Base-by-base conservation (phyloP, 106 monocot genomes). In the Acorus calamus region DNA sequence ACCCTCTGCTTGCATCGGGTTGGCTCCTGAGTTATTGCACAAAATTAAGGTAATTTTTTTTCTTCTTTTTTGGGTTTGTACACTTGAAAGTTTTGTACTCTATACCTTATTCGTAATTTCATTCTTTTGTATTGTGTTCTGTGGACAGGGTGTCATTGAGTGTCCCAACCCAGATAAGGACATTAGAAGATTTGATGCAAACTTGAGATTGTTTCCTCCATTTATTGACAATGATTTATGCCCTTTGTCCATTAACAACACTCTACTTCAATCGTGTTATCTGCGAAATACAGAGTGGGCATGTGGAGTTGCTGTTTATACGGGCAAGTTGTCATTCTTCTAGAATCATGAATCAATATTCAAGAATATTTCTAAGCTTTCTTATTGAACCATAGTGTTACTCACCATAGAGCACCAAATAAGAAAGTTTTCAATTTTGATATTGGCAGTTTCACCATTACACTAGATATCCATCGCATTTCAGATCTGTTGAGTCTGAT, bases 291-390 rank as follows among this genome's bases (percentile, higher is more conserved):
- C 91, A 53, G 89, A 96, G 55, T 96, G 96, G 96, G 96, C 96
- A 63, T 96, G 96, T 77, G 96, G 96, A 73, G 90, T 96, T 59
- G 87, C 96, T 65, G 87, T 96, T 74, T 96, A 96, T 57, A 96
- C 96, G 79, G 96, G 96, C 79, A 60, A 64, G 55, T 59, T 12
- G 14, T 3, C 1, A n/a, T 10, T 58, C 13, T 66, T 53, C 44
- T 53, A 53, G 53, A 13, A 53, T 51, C 11, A 28, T 70, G 56
- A 45, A 65, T 6, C 8, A 44, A 53, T 51, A 52, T 52, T 42
- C 41, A 42, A 50, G 4, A 8, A 63, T 63, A 11, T 13, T 49
- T 62, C 14, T 63, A 11, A 48, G 8, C 9, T 28, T 28, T 28
- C 28, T 28, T 28, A 28, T 28, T 28, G 28, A 28, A 28, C 28